Base-by-base conservation (phyloP, 73 alveolate species). In the Breviolum minutum region DNA sequence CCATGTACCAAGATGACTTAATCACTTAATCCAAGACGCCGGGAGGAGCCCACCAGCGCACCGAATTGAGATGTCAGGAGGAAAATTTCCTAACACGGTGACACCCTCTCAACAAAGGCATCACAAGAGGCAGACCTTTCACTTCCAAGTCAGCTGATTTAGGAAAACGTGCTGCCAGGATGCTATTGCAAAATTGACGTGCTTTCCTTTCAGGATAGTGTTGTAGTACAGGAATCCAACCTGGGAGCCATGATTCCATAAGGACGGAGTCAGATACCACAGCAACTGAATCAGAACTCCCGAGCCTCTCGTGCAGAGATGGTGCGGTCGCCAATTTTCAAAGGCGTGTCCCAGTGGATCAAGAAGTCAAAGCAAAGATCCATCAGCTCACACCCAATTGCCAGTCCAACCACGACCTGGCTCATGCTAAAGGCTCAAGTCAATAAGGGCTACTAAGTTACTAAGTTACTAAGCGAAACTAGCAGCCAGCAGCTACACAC, bases 181-280 rank as follows among this genome's bases (percentile, higher is more conserved):
- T 61, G 27, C 94, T 61, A 86, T 63, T 62, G 94, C 77, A 63
- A 86, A 86, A 63, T 86, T 86, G 94, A 86, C 63, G 48, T 86
- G 94, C 79, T 63, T 86, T 86, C 80, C 94, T 63, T 86, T 86
- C 30, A 86, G 94, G 27, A 86, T 86, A 30, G 61, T 86, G 79
- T 63, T 86, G 79, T 86, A 86, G 94, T 86, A 86, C 61, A 86
- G 94, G 79, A 86, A 86, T 16, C 80, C 94, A 61, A 86, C 94
- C 94, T 86, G 26, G 9, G 32, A 9, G 61, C 16, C 5, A 3
- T 63, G 29, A 71, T 20, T 71, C 81, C 81, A 5, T 71, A 8
- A 8, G 40, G 10, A 20, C 6, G 81, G 13, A 80, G 11, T 8
- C 88, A 40, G 17, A 32, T 40, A 14, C 69, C 54, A 40, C 54